phyloP scores from a whole-genome alignment of 257 asterid genomes.

The Solanum tarijense region DNA sequence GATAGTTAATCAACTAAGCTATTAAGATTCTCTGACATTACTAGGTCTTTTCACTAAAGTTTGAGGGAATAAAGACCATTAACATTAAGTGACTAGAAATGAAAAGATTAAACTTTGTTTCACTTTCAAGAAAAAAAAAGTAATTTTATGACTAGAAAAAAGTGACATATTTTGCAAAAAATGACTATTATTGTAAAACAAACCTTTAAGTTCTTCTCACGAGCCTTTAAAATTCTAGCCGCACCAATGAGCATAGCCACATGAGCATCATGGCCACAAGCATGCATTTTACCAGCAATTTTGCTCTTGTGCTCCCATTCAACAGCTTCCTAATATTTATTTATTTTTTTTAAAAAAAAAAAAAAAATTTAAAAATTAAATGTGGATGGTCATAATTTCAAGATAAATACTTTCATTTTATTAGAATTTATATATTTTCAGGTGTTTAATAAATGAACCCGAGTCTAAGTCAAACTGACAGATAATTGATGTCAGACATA shows the following conservation, averaged over 20 bases:
- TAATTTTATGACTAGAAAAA: background rate
- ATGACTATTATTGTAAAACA: background rate
- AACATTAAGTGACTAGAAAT: background rate
- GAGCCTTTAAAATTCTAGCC: constrained; percentile 47
- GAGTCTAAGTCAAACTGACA: too few species aligned
- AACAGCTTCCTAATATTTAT: constrained; percentile 48
- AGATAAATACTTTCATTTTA: background rate
- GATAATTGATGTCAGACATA: background rate
- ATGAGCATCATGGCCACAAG: constrained; percentile 77
- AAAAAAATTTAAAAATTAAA: too few species aligned
- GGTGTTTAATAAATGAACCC: background rate
- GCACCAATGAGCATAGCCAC: constrained; percentile 74
- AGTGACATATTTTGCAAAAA: background rate
- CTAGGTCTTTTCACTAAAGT: background rate
- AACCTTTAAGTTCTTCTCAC: constrained; percentile 42
- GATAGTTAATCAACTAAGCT: background rate
- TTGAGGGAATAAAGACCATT: background rate
- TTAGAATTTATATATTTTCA: background rate
- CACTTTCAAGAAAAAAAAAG: background rate
- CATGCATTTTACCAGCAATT: constrained; percentile 63
- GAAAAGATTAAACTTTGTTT: background rate
- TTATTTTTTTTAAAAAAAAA: background rate
- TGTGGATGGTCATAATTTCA: background rate
- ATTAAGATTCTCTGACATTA: background rate
- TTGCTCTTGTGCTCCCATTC: constrained; percentile 72